Conservation (phyloP, 2,329 filamentous ascomycete species). For the Aspergillus felis region DNA sequence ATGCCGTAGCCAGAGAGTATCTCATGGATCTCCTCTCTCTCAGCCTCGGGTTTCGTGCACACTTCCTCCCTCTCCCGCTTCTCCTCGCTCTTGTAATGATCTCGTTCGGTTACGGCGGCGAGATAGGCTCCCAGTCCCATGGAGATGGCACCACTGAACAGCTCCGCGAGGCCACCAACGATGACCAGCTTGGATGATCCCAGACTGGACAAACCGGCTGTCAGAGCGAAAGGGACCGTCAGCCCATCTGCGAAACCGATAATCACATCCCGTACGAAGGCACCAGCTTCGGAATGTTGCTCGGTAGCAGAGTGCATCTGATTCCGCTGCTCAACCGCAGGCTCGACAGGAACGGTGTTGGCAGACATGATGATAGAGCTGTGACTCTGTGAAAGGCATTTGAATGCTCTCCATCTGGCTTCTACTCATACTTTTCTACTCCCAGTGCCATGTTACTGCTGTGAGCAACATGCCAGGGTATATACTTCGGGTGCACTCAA, state of each 20-base stretch:
- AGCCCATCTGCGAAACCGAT: conserved; percentile 70
- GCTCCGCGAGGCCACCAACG: conserved; percentile 65
- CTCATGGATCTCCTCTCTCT: conserved; percentile 14
- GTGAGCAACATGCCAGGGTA: background rate
- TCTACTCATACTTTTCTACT: background rate
- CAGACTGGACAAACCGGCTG: conserved; percentile 58
- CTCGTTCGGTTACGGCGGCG: conserved; percentile 43
- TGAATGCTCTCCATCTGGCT: no score
- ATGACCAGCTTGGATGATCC: conserved; percentile 60
- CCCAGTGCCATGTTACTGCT: background rate
- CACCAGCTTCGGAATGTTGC: background rate
- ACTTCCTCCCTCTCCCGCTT: conserved; percentile 46
- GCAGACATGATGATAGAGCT: background rate
- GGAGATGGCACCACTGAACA: conserved; percentile 65
- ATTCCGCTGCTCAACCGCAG: background rate
- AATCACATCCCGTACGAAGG: conserved; percentile 40
- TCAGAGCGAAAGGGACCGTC: conserved; percentile 70
- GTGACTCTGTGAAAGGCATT: background rate
- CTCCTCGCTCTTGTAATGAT: conserved; percentile 42
- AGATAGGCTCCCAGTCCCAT: conserved; percentile 71
- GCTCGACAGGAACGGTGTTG: background rate
- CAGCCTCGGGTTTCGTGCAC: conserved; percentile 40
- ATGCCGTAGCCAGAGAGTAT: background rate
- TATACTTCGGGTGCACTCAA: background rate
- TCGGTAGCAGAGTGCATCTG: background rate